Percentiles rank a stretch among this genome's conserved stretches.
Conservation (phyloP, 768 basidiomycete genomes). For the Trametes punicea region DNA sequence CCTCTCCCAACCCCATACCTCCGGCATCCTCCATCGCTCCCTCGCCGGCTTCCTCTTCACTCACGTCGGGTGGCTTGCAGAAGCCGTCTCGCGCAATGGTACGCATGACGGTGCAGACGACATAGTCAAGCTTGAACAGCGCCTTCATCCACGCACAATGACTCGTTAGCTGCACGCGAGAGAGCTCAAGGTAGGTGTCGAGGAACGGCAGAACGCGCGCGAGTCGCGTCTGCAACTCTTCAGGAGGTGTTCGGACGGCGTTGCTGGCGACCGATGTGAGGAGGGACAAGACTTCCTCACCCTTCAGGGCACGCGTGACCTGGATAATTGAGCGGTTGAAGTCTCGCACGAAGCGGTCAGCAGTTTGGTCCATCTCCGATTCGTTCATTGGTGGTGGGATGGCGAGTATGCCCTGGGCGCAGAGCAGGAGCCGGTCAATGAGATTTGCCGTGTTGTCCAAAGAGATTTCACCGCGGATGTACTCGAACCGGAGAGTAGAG, state of each 20-base stretch:
- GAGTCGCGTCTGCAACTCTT: conserved; percentile 34
- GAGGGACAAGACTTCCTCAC: conserved; percentile 40
- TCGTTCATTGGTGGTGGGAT: conserved; percentile 18
- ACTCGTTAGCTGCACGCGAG: conserved; percentile 51
- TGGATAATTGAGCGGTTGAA: conserved; percentile 43
- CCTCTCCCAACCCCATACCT: conserved; percentile 88
- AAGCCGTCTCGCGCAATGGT: conserved; percentile 84
- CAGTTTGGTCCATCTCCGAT: conserved; percentile 27
- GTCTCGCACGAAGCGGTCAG: conserved; percentile 51
- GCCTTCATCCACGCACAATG: conserved; percentile 68
- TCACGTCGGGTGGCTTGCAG: conserved; percentile 80
- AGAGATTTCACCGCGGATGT: background rate
- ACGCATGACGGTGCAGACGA: conserved; percentile 70
- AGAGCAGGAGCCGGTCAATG: conserved; percentile 62
- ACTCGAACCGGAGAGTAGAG: background rate
- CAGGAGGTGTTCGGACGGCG: conserved; percentile 36
- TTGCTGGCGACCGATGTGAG: conserved; percentile 39
- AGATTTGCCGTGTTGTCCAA: conserved; percentile 36
- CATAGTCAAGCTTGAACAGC: conserved; percentile 79
- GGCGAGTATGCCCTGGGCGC: conserved; percentile 56
- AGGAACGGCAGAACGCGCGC: conserved; percentile 73
- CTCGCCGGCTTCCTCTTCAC: conserved; percentile 48
- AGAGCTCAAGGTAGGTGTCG: conserved; percentile 54
- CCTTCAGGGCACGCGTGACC: conserved; percentile 47
- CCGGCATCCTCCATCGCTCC: conserved; percentile 50